Percentiles rank a stretch among this genome's conserved stretches.
Evolutionary conservation across 495 filamentous ascomycete genomes (phyloP).

Genomic region (Letharia columbiana): DNA sequence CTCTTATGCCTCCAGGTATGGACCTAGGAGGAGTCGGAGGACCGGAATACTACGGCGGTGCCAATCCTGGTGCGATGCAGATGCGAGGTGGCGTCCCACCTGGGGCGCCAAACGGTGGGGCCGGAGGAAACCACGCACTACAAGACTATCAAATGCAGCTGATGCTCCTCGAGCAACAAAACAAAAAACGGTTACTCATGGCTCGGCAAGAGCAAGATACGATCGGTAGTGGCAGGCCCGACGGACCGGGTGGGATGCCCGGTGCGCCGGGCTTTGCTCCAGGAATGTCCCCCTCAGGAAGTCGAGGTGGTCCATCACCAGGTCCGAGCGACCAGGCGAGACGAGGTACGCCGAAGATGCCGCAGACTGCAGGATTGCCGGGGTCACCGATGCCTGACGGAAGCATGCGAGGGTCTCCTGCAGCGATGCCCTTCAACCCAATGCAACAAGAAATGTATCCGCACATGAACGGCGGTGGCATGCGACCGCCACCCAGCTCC

Average conservation of each 20-base stretch:
- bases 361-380: slow-evolving; percentile 54
- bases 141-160: slow-evolving; percentile 99
- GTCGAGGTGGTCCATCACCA: slow-evolving; percentile 74
- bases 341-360: slow-evolving; percentile 82
- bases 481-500: slow-evolving; percentile 81
- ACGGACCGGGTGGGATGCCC: slow-evolving; percentile 50
- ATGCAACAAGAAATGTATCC: slow-evolving; percentile 59
- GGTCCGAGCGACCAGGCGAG: slow-evolving; percentile 75
- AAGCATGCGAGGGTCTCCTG: slow-evolving; percentile 71
- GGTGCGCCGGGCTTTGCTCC: slow-evolving; percentile 48
- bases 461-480: slow-evolving; percentile 56
- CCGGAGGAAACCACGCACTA: slow-evolving; percentile 78
- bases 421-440: slow-evolving; percentile 59
- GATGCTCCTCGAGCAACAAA: slow-evolving; percentile 97
- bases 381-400: slow-evolving; percentile 75
- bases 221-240: slow-evolving; percentile 34
- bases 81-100: slow-evolving; percentile 42
- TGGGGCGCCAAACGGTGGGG: slow-evolving; percentile 50
- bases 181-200: slow-evolving; percentile 95
- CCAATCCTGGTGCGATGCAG: slow-evolving; percentile 35
- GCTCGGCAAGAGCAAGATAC: slow-evolving; percentile 87
- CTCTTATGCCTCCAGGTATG: slow-evolving; percentile 65
- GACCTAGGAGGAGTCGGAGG: slow-evolving; percentile 47
- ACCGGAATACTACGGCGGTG: slow-evolving; percentile 61
- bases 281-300: slow-evolving; percentile 65